These are phyloP conservation scores for Pseudogymnoascus sp. DNA, from an alignment of 2,329 filamentous ascomycete genomes.

Conservation along the genomic window DNA sequence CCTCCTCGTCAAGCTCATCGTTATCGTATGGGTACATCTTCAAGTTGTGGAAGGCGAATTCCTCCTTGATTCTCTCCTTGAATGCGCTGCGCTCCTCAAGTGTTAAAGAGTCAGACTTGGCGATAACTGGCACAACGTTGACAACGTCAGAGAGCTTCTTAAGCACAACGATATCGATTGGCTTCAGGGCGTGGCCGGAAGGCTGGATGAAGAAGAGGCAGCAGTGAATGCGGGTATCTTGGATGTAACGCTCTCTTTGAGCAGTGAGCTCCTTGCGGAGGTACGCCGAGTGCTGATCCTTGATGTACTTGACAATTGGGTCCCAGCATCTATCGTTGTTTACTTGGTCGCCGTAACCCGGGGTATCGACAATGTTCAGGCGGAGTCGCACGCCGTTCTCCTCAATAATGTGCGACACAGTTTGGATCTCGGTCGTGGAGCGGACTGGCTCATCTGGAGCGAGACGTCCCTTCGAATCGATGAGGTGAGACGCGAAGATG, in stretches of 20 bases:
- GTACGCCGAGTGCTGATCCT: constrained; percentile 99
- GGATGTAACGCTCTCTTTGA: constrained; percentile 97
- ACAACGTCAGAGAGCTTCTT: constrained; percentile 99
- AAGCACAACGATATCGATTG: constrained; percentile 97
- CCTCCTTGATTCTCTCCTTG: constrained; percentile 99
- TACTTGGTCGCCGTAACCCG: constrained; percentile 95
- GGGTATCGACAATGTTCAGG: constrained; percentile 98
- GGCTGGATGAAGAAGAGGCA: constrained; percentile 99
- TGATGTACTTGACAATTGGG: constrained; percentile 99
- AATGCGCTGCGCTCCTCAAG: constrained; percentile 92
- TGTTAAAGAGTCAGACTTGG: constrained; percentile 94
- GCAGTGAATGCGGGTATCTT: constrained; percentile 98
- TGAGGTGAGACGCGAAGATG: constrained; percentile 98
- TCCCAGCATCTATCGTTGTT: constrained; percentile 99
- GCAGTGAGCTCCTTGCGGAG: constrained; percentile 98
- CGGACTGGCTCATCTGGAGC: constrained; percentile 88
- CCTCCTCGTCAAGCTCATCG: constrained; percentile 96
- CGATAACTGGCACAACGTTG: constrained; percentile 97
- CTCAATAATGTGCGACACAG: constrained; percentile 97
- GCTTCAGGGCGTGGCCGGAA: constrained; percentile 95
- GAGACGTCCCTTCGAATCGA: constrained; percentile 96
- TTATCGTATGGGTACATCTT: constrained; percentile 99
- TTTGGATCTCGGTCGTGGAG: constrained; percentile 95
- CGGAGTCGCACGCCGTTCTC: constrained; percentile 97
- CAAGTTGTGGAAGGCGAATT: constrained; percentile 98